phyloP scores from a whole-genome alignment of 2,329 filamentous ascomycete genomes.

The Nannizziopsis barbatae region DNA sequence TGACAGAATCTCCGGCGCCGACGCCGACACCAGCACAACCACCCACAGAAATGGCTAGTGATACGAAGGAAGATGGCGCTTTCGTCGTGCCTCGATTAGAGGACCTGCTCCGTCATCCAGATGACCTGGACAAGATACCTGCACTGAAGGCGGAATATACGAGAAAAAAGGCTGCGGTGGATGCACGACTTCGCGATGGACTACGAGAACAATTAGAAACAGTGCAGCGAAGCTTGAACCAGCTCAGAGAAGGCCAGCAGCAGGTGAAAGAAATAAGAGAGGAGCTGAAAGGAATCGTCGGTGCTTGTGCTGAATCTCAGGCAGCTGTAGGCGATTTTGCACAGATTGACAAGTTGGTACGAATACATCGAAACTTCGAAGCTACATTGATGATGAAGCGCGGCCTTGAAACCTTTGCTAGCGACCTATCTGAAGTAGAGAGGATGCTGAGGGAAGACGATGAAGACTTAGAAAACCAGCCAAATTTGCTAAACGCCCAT shows the following conservation, averaged over 20 bases:
- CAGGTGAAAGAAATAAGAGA: conserved; percentile 89
- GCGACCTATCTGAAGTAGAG: conserved; percentile 64
- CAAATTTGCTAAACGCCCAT: conserved; percentile 78
- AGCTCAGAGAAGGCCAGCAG: conserved; percentile 79
- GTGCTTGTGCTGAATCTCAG: conserved; percentile 91
- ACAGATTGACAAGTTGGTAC: conserved; percentile 52
- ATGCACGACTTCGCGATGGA: conserved; percentile 77
- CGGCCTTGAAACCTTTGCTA: conserved; percentile 78
- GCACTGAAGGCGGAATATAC: conserved; percentile 83
- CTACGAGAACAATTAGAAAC: conserved; percentile 87
- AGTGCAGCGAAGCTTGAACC: conserved; percentile 84
- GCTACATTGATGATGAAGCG: conserved; percentile 87
- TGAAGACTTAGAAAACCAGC: conserved; percentile 75
- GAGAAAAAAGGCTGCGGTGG: conserved; percentile 85
- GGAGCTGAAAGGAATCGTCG: conserved; percentile 97
- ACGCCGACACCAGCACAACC: conserved; percentile 7
- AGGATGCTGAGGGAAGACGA: conserved; percentile 72
- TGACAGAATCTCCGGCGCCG: not conserved
- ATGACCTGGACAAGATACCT: conserved; percentile 93
- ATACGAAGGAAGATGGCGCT: conserved; percentile 44
- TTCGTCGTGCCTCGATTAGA: conserved; percentile 63
- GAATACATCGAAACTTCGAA: conserved; percentile 77
- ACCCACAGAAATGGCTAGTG: conserved; percentile 26
- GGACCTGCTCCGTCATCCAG: conserved; percentile 85
- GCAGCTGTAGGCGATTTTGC: conserved; percentile 97